Percentiles rank a stretch among this genome's conserved stretches.
Conservation (phyloP, 2,329 filamentous ascomycete species). For the Trichophyton rubrum region DNA sequence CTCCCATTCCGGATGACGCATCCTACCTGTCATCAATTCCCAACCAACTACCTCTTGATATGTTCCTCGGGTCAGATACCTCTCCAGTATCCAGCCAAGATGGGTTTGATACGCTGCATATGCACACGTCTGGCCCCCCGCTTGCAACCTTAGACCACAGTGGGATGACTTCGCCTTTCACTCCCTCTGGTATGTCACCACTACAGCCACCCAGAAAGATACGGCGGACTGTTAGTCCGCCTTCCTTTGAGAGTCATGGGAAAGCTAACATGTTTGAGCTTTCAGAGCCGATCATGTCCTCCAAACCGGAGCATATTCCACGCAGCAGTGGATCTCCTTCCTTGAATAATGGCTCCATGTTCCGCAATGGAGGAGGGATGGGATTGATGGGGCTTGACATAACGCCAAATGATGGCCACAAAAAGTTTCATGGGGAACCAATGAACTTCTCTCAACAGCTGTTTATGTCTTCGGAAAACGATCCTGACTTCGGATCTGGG, state of each 20-base stretch:
- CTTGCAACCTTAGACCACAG: background rate
- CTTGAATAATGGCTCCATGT: background rate
- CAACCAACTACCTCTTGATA: conserved; percentile 7
- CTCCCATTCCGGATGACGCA: conserved; percentile 4
- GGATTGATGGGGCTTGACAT: background rate
- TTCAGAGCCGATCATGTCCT: conserved; percentile 3
- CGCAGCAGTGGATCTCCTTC: conserved; percentile 1
- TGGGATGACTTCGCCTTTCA: conserved; percentile 6
- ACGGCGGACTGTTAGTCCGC: conserved; percentile 6
- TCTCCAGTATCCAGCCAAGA: conserved; percentile 4
- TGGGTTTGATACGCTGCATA: conserved; percentile 4
- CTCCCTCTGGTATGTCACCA: conserved; percentile 6
- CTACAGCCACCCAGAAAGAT: conserved; percentile 5
- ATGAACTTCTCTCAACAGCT: conserved; percentile 5
- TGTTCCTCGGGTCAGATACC: conserved; percentile 8
- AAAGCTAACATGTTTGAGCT: conserved; percentile 3
- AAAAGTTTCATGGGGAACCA: conserved; percentile 3
- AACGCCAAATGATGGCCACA: background rate
- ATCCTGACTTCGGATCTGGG: conserved; percentile 5
- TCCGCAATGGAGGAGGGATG: background rate
- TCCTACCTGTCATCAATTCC: background rate
- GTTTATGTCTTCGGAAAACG: conserved; percentile 5
- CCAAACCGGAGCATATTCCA: conserved; percentile 1
- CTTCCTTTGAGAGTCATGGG: background rate
- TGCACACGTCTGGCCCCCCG: background rate